Base-by-base conservation (phyloP, 1,139 yeast genomes). In the Candida tetrigidarum region DNA sequence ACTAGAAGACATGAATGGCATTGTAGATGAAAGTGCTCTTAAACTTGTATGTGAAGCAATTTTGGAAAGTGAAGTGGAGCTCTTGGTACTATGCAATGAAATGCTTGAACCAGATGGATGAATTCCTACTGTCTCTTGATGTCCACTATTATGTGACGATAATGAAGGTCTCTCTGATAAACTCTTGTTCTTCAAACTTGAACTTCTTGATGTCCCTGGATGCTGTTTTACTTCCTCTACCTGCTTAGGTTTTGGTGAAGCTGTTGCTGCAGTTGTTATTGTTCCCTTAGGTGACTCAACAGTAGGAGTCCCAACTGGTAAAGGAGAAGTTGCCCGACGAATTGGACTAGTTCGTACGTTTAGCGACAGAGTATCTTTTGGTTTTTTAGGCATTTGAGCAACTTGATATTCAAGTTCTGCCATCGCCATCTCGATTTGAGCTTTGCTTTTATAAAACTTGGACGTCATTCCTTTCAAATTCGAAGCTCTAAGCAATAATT, bases 381-480 rank as follows among this genome's bases (percentile, higher is more conserved):
- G 10, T 11, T 41, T 44, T 11, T 38, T 47, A 47, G 43, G 47
- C 39, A 50, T 50, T 18, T 47, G 53, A 35, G 54, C 58, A 14
- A 49, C 50, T 29, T 52, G 57, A 22, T 47, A 54, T 39, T 54
- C 54, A 44, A 66, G 53, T 14, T 49, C 53, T 2, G 54, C 56
- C 19, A 64, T 58, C 8, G 54, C 57, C 4, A 44, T 44, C 3
- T 54, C 61, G 35, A 66, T 54, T 42, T 69, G 74, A 6, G 51
- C 53, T 45, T 66, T 70, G 39, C 75, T 71, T 30, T 63, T 57
- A 10, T 60, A 63, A 44, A 81, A 64, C 9, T 71, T 65, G 35
- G 66, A 66, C 5, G 81, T 72, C 77, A 84, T 75, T 45, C 80
- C 82, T 40, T 81, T 63, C n/a, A 80, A 84, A 56, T 84, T 84